Percentiles rank a stretch among this genome's conserved stretches.
Evolutionary conservation across 495 filamentous ascomycete species (phyloP).

Genomic region (Apiosordaria backusii): DNA sequence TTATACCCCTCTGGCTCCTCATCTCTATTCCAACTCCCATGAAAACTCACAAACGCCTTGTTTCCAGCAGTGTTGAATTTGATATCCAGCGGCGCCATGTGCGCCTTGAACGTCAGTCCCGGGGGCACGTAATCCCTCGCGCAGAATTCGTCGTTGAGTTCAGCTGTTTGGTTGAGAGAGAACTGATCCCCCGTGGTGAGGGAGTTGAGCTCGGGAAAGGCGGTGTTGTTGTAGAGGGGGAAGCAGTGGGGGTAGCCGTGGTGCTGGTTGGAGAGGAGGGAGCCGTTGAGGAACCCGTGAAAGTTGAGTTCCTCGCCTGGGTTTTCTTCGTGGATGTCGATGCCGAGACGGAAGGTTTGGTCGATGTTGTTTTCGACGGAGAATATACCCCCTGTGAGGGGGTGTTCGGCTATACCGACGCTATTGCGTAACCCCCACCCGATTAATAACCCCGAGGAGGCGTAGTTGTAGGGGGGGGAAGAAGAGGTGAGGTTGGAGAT

Average conservation of each 20-base stretch:
- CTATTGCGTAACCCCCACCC: constrained; percentile 73
- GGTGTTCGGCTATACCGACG: constrained; percentile 61
- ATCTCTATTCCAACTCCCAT: constrained; percentile 52
- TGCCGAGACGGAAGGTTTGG: constrained; percentile 48
- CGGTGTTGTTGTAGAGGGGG: constrained; percentile 54
- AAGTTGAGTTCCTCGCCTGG: constrained; percentile 74
- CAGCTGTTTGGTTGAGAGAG: constrained; percentile 21
- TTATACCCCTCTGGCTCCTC: constrained; percentile 53
- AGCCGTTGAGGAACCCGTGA: constrained; percentile 56
- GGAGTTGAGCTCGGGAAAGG: constrained; percentile 22
- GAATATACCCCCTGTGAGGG: constrained; percentile 54
- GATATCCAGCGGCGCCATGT: constrained; percentile 60
- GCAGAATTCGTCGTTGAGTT: constrained; percentile 48
- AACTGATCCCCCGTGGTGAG: constrained; percentile 41
- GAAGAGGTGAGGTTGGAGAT: constrained; percentile 38
- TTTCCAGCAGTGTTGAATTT: constrained; percentile 41
- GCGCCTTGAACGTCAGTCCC: constrained; percentile 53
- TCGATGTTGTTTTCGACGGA: constrained; percentile 72
- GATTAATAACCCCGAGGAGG: constrained; percentile 51
- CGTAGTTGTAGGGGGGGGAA: constrained; percentile 41
- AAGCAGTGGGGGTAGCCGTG: constrained; percentile 71
- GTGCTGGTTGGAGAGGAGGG: constrained; percentile 38
- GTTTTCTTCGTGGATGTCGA: constrained; percentile 65
- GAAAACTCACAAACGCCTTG: constrained; percentile 37
- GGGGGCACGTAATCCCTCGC: constrained; percentile 40